Percentiles rank a stretch among this genome's conserved stretches.
Conservation (phyloP, 2,329 filamentous ascomycete species). For the Dothiorella sarmentorum region DNA sequence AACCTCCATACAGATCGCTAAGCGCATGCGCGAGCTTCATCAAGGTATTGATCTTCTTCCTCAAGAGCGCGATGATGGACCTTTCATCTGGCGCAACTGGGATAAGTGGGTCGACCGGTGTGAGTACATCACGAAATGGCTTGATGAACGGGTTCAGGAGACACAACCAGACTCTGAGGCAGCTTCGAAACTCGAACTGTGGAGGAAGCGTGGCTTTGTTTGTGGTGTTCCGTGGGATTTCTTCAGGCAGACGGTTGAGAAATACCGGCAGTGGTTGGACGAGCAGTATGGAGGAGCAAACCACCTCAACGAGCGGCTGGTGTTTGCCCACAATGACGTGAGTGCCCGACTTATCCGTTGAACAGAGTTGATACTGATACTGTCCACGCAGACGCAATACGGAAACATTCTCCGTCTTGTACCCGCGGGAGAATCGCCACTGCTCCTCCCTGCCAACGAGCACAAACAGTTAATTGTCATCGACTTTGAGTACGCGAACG, state of each 20-base stretch:
- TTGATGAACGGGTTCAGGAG: slow-evolving; percentile 58
- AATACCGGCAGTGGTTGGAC: slow-evolving; percentile 73
- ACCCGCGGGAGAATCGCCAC: slow-evolving; percentile 69
- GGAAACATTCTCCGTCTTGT: slow-evolving; percentile 88
- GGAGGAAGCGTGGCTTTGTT: slow-evolving; percentile 70
- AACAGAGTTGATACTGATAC: neutral
- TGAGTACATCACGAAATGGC: slow-evolving; percentile 56
- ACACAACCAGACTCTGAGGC: slow-evolving; percentile 21
- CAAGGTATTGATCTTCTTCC: slow-evolving; percentile 85
- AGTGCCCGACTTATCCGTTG: slow-evolving; percentile 33
- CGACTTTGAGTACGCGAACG: slow-evolving; percentile 94
- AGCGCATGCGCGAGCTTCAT: slow-evolving; percentile 94
- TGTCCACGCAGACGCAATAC: slow-evolving; percentile 74
- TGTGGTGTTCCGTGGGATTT: slow-evolving; percentile 79
- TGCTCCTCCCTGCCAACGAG: slow-evolving; percentile 83
- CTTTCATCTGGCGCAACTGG: slow-evolving; percentile 89
- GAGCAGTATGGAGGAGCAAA: slow-evolving; percentile 65
- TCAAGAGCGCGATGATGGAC: slow-evolving; percentile 72
- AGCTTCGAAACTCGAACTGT: slow-evolving; percentile 43
- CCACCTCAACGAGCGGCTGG: slow-evolving; percentile 68
- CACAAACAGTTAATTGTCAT: slow-evolving; percentile 97
- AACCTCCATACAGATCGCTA: slow-evolving; percentile 89
- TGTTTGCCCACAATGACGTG: slow-evolving; percentile 98
- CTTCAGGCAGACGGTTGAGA: slow-evolving; percentile 72
- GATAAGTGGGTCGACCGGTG: slow-evolving; percentile 79